phyloP scores from a whole-genome alignment of 441 rosid genomes.

The Gossypium davidsonii region DNA sequence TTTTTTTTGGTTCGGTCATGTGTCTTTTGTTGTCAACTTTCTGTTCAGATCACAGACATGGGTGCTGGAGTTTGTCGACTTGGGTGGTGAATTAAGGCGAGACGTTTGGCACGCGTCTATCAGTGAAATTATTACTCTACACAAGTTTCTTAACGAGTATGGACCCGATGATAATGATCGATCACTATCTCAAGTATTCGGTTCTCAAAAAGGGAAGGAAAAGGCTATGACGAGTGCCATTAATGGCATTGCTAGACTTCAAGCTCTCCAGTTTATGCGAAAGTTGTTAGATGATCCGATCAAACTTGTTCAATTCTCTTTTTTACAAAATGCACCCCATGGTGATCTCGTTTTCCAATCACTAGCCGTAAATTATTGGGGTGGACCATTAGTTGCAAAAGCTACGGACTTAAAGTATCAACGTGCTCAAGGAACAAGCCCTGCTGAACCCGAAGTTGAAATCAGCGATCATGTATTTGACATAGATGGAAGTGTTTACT shows the following conservation, averaged over 20 bases:
- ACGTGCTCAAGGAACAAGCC: conserved; percentile 25
- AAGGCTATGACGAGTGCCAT: conserved; percentile 56
- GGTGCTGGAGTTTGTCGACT: conserved; percentile 92
- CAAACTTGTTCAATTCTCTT: conserved; percentile 81
- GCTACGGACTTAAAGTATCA: conserved; percentile 33
- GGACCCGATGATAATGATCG: conserved; percentile 64
- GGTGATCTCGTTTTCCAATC: conserved; percentile 78
- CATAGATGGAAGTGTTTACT: conserved; percentile 88
- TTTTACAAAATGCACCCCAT: conserved; percentile 65
- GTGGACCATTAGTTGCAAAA: conserved; percentile 68
- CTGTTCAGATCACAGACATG: conserved; percentile 58
- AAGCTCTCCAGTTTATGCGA: conserved; percentile 75
- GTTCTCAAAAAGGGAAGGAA: conserved; percentile 77
- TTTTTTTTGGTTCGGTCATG: neutral
- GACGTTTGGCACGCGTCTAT: conserved; percentile 91
- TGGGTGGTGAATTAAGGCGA: conserved; percentile 92
- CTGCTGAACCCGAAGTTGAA: conserved; percentile 41
- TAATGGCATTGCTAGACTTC: conserved; percentile 80
- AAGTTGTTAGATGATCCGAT: conserved; percentile 83
- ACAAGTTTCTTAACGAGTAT: conserved; percentile 63
- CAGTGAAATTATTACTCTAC: conserved; percentile 72
- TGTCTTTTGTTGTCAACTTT: conserved; percentile 4
- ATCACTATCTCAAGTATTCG: conserved; percentile 58
- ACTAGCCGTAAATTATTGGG: conserved; percentile 81
- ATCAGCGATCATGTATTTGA: conserved; percentile 50